A percentile compares a stretch with the other conserved stretches of the same genome.
These are phyloP conservation scores for Albatrellus ellisii DNA, from an alignment of 768 basidiomycete species.

Conservation along the genomic window DNA sequence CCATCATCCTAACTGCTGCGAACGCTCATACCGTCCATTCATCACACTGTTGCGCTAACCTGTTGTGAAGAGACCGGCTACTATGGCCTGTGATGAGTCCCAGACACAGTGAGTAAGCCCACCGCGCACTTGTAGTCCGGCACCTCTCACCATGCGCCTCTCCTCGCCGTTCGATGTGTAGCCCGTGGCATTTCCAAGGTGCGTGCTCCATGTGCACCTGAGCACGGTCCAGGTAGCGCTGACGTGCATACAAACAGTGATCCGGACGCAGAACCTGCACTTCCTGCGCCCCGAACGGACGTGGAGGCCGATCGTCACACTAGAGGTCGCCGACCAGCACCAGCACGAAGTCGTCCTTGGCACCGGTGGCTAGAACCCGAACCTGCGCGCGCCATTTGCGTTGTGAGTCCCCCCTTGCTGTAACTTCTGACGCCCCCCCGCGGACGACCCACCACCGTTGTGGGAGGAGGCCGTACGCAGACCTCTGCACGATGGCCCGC, in stretches of 20 bases:
- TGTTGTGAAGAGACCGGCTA: too few relatives aligned
- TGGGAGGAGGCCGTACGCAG: conserved; percentile 7
- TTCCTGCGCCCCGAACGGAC: conserved; percentile 43
- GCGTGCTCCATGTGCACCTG: background rate
- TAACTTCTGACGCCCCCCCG: conserved; percentile 6
- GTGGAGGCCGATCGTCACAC: conserved; percentile 53
- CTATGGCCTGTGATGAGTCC: too few relatives aligned
- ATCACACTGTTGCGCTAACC: too few relatives aligned
- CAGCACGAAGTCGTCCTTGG: conserved; percentile 46
- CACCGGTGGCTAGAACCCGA: conserved; percentile 57
- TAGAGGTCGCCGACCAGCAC: conserved; percentile 41
- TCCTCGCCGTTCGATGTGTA: too few relatives aligned
- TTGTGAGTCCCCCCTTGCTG: conserved; percentile 32
- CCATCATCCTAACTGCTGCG: too few relatives aligned
- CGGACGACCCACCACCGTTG: conserved; percentile 5
- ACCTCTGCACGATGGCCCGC: background rate
- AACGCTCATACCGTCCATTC: too few relatives aligned
- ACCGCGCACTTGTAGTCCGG: too few relatives aligned
- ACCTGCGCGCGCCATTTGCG: conserved; percentile 37
- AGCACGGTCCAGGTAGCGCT: background rate
- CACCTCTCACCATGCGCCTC: too few relatives aligned
- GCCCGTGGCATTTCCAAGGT: conserved; percentile 21
- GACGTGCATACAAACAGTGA: conserved; percentile 17
- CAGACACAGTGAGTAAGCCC: too few relatives aligned
- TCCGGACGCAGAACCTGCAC: conserved; percentile 25